A percentile compares a stretch with the other conserved stretches of the same genome.
Conservation (phyloP, 306 rosid genomes). For the Datisca glomerata region DNA sequence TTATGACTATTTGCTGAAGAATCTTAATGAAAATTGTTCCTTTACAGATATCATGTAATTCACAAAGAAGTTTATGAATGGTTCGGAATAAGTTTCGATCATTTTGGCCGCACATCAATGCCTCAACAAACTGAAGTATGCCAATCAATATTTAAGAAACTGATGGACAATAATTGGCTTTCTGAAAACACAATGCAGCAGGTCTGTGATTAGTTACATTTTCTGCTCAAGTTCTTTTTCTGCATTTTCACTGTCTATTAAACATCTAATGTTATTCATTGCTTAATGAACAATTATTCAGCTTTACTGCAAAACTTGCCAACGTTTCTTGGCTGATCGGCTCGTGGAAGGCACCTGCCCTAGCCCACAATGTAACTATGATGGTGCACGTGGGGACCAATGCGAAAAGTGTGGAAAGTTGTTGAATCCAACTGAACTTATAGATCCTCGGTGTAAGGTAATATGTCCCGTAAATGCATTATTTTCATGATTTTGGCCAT, state of each 20-base stretch:
- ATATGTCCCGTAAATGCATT: not conserved
- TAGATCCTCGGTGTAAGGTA: conserved; percentile 62
- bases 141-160: conserved; percentile 47
- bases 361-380: conserved; percentile 37
- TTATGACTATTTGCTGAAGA: too few relatives aligned
- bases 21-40: not conserved
- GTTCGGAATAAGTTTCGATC: conserved; percentile 60
- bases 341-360: conserved; percentile 68
- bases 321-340: conserved; percentile 60
- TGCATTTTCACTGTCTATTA: conserved; percentile 1
- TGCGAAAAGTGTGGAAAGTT: conserved; percentile 73
- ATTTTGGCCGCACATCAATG: conserved; percentile 60
- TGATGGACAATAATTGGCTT: conserved; percentile 50
- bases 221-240: not conserved
- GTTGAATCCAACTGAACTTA: conserved; percentile 53
- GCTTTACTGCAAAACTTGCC: conserved; percentile 61
- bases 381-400: conserved; percentile 72
- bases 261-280: too few relatives aligned
- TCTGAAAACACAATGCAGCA: conserved; percentile 57
- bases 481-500: not conserved
- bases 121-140: conserved; percentile 69
- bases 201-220: conserved; percentile 19
- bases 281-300: conserved; percentile 19
- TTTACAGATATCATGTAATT: conserved; percentile 43
- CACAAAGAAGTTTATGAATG: conserved; percentile 57